Base-by-base conservation (phyloP, 1,139 yeast species). In the Pichia sp. region DNA sequence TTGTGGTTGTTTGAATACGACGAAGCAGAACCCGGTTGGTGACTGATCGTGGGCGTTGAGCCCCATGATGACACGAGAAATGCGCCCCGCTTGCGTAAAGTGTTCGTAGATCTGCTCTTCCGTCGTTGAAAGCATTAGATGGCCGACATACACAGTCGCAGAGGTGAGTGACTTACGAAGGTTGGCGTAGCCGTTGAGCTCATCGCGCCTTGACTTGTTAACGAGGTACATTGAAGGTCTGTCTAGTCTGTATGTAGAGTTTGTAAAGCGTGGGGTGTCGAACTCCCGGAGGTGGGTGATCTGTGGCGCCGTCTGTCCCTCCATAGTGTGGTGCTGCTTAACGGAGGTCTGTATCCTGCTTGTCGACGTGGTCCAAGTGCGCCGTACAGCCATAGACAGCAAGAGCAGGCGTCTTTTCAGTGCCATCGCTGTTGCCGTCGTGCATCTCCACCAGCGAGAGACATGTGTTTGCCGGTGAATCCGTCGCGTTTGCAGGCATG, bases 1-100 rank as follows among this genome's bases (percentile, higher is more conserved):
- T 32, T 69, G 68, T 38, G 78, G 78, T 11, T 66, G 60, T 38
- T 69, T 69, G 56, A 78, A 91, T 31, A 85, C 80, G 23, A 88
- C 87, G 58, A 88, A 88, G 55, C 96, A 87, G 60, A 91, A 91
- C 22, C 97, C 97, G 56, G 97, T 87, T 1, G 97, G 97, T 0
- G 96, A 86, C 51, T 79, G 75, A 47, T 82, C 80, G 54, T 79
- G 79, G 44, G 96, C 70, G 55, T 88, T 96, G 34, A 88, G 69
- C 0, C 98, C 98, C 97, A 91, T 88, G 40, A 88, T 77, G 30
- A 87, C 83, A 49, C 82, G 68, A 44, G 75, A 75, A 25, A 88
- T 77, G 11, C 72, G 64, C 1, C 97, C 98, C 54, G 25, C 32
- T 51, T 79, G 79, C 50, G 80, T 72, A 53, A 88, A 86, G 35